Evolutionary conservation across 108 stramenopile genomes (phyloP).

Genomic region (Cylindrotheca fusiformis): DNA sequence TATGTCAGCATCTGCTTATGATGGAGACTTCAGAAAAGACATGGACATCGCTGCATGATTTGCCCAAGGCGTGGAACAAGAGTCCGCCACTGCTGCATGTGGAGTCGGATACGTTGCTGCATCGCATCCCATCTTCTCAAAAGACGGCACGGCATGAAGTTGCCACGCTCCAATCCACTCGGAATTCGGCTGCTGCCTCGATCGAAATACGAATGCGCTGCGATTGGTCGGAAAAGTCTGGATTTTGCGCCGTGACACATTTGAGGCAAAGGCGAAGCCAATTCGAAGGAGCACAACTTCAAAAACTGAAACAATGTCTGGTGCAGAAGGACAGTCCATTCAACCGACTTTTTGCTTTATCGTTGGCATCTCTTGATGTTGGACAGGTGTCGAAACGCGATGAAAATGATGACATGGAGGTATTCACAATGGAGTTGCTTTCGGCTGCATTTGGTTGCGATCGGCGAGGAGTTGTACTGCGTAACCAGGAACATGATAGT

Average conservation of each 20-base stretch:
- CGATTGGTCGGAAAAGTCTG: conserved; percentile 20
- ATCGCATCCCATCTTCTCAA: conserved; percentile 11
- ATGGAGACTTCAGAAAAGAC: background rate
- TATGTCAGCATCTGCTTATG: conserved; percentile 10
- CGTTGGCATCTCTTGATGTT: background rate
- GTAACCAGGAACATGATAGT: background rate
- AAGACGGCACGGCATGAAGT: conserved; percentile 27
- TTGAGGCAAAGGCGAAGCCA: conserved; percentile 1
- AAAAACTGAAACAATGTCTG: background rate
- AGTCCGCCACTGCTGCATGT: conserved; percentile 2
- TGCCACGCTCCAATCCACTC: conserved; percentile 9
- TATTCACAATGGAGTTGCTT: conserved; percentile 2
- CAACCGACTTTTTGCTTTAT: background rate
- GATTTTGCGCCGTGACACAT: conserved; percentile 36
- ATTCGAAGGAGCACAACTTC: background rate
- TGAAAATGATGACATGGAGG: conserved; percentile 21
- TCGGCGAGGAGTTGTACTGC: conserved; percentile 10
- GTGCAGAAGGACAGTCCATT: background rate
- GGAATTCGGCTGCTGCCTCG: background rate
- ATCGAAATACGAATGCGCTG: conserved; percentile 34
- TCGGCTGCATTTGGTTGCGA: conserved; percentile 24
- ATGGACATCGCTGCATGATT: conserved; percentile 21
- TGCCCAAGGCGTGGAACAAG: conserved; percentile 14
- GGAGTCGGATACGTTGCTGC: conserved; percentile 2
- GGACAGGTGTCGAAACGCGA: background rate